Evolutionary conservation across 2,329 filamentous ascomycete genomes (phyloP), one percentile per base, ranked within the genome.

Genomic region (Capronia epimyces): DNA sequence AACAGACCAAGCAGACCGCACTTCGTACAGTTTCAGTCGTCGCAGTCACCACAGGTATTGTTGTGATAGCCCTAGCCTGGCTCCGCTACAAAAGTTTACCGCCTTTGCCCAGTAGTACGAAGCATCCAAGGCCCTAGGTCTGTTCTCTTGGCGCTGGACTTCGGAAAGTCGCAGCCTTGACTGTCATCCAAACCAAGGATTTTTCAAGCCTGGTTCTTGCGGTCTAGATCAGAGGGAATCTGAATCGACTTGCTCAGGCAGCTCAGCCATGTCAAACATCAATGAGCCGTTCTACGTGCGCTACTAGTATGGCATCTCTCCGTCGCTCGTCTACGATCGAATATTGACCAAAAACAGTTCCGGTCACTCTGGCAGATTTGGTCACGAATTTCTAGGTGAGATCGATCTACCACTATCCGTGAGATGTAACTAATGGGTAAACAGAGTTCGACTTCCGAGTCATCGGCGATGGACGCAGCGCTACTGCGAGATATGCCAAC

Each of bases 401-500:
- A 6, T 15, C 10, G 7, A 29, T 18, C 7, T 10, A 41, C 42
- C 36, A 15, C 18, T 24, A 49, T 41, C 22, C 18, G 2, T 15
- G 36, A 10, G 20, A 41, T 29, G 49, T 42, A 42, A 15, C 31
- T 40, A 51, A 67, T 55, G 16, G 1, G 3, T 5, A 12, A 18
- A 9, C 61, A 97, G 91, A 98, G 71, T 98, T 98, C 69, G 93
- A 98, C 69, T 93, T 98, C 65, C 82, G 91, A 49, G 88, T 89
- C 20, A 81, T 97, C 40, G 89, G 89, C 48, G 93, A 98, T 68
- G 93, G 93, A 45, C 83, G 88, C 55, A 96, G 90, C 67, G 93
- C 93, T 6, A 87, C 93, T 46, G 89, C 91, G 25, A 84, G 93
- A 71, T 98, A 98, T 73, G 93, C 93, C 59, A 98, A 98, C 78